Conservation (phyloP, 768 basidiomycete species). For the Rhodocollybia butyracea region DNA sequence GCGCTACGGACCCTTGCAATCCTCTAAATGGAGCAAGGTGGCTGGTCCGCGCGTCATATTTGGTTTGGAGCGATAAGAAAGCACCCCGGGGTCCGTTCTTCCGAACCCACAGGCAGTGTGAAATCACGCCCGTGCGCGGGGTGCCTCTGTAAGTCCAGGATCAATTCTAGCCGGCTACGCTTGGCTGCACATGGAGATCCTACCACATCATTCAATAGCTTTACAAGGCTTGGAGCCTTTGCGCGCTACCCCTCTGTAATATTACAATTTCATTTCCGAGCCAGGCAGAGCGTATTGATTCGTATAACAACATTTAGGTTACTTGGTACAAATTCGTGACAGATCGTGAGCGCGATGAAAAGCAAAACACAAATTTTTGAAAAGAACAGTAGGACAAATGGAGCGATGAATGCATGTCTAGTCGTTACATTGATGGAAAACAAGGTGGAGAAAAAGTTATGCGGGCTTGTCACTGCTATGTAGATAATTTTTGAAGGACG, state of each 20-base stretch:
- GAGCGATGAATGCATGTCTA: slow-evolving; percentile 59
- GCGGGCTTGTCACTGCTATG: slow-evolving; percentile 9
- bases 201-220: too few species aligned
- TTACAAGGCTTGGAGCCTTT: too few species aligned
- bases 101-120: too few species aligned
- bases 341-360: slow-evolving; percentile 23
- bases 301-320: slow-evolving; percentile 16
- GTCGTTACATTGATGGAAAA: slow-evolving; percentile 57
- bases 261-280: slow-evolving; percentile 1
- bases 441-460: slow-evolving; percentile 14
- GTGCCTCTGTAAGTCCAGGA: too few species aligned
- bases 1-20: slow-evolving; percentile 64
- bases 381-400: slow-evolving; percentile 22
- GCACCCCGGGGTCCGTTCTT: too few species aligned
- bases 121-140: too few species aligned
- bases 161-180: too few species aligned
- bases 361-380: slow-evolving; percentile 27
- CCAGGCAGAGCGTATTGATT: slow-evolving; percentile 14
- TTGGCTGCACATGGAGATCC: too few species aligned
- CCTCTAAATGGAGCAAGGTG: slow-evolving; percentile 72
- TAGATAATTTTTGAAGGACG: slow-evolving; percentile 11
- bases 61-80: slow-evolving; percentile 72
- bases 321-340: slow-evolving; percentile 15
- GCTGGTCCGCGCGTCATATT: slow-evolving; percentile 57
- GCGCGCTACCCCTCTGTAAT: too few species aligned